Percentiles rank a stretch among this genome's conserved stretches.
These are phyloP conservation scores for Schwanniomyces sp. DNA, from an alignment of 805 yeast genomes.

Conservation along the genomic window DNA sequence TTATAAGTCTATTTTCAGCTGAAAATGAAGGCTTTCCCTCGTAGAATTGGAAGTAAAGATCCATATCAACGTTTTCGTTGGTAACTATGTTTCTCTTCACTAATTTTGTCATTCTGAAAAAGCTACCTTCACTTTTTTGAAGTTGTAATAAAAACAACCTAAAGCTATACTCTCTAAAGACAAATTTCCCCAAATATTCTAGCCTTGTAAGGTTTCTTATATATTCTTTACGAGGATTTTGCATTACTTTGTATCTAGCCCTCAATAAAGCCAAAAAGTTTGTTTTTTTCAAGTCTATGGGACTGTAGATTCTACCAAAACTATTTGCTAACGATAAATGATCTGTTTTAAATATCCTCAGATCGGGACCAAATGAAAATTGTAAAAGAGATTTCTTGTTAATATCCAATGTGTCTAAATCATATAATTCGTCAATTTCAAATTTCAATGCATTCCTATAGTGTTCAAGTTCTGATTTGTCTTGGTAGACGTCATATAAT, in stretches of 20 bases:
- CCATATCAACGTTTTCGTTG: neutral
- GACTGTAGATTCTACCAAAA: slow-evolving; percentile 1
- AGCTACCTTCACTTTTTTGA: slow-evolving; percentile 3
- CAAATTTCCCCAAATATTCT: slow-evolving; percentile 6
- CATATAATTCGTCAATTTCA: slow-evolving; percentile 2
- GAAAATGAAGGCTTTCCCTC: neutral
- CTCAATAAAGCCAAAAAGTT: slow-evolving; percentile 1
- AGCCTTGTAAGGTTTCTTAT: slow-evolving; percentile 2
- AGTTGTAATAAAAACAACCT: slow-evolving; percentile 2
- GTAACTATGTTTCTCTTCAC: neutral
- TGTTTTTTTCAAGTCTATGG: slow-evolving; percentile 2
- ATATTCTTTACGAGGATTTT: slow-evolving; percentile 2
- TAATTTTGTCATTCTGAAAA: neutral
- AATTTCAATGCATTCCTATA: slow-evolving; percentile 4
- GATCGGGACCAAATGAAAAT: slow-evolving; percentile 4
- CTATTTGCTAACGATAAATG: slow-evolving; percentile 1
- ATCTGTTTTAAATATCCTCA: slow-evolving; percentile 2
- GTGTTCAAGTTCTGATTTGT: slow-evolving; percentile 1
- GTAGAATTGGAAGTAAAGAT: neutral
- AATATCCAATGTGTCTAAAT: slow-evolving; percentile 1
- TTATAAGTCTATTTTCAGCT: slow-evolving; percentile 1
- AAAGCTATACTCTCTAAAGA: slow-evolving; percentile 2
- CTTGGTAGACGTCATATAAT: slow-evolving; percentile 6
- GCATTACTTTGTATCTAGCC: slow-evolving; percentile 3
- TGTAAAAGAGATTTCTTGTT: slow-evolving; percentile 3